Evolutionary conservation across 352 stramenopile genomes (phyloP), one percentile per base, ranked within the genome.

Genomic region (Pythium vanterpoolii): DNA sequence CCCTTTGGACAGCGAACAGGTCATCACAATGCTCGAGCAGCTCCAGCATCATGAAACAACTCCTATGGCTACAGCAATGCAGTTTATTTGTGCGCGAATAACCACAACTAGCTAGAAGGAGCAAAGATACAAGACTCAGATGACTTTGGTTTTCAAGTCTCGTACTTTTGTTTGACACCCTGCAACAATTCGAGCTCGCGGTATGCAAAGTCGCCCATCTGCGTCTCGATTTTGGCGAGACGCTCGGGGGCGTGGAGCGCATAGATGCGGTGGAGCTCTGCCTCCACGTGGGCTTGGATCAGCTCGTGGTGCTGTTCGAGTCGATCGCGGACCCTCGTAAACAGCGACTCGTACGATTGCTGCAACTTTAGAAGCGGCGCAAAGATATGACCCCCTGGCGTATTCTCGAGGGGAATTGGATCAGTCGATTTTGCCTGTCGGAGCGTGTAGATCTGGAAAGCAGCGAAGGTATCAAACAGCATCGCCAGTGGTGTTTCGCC

Each of bases 141-240:
- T 1, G 21, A 31, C 4, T 19, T 18, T 44, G 23, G 39, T 3
- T 16, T 24, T 47, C 39, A 75, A 5, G 24, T 13, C 0, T 69
- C 36, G 58, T 89, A 91, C 31, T 92, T 92, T n/a, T 48, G 65
- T 18, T 63, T 67, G 7, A 76, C 79, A 19, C 47, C 57, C 7
- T 58, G 60, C 0, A 90, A 57, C 16, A 92, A 52, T 14, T 74
- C 7, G 0, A 53, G 28, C 52, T 90, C 80, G 18, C 68, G 69
- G 30, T 68, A 87, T 23, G 74, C 73, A 58, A 82, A 88, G 4
- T 78, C 71, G 1, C 69, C 40, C 38, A 92, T 56, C 53, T 89
- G 78, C 8, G n/a, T 26, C 5, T 60, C 38, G 7, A 89, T 68
- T 50, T 92, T 90, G 1, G 43, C 27, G 10, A 89, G 11, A 0